Evolutionary conservation across 345 rosid species (phyloP).

Genomic region (Combretum micranthum): DNA sequence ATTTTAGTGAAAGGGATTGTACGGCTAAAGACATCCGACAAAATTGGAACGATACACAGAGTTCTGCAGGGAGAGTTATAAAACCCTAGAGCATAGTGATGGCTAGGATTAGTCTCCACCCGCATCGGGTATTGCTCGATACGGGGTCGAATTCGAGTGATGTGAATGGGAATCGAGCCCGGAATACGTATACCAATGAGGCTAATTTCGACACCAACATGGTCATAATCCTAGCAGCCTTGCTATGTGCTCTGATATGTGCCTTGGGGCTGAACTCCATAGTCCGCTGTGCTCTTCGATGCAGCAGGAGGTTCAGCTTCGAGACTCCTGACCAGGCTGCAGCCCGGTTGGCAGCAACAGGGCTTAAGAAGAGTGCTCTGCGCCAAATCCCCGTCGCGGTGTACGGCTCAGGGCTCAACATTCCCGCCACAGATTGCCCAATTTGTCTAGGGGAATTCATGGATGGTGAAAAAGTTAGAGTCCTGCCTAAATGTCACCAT

Average conservation of each 20-base stretch:
- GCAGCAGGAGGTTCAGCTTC: slow-evolving; percentile 40
- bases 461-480: slow-evolving; percentile 62
- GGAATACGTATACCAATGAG: slow-evolving; percentile 22
- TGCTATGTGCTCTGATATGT: slow-evolving; percentile 53
- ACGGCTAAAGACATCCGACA: not conserved
- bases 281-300: slow-evolving; percentile 53
- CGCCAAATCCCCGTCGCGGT: slow-evolving; percentile 51
- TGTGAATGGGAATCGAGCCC: slow-evolving; percentile 17
- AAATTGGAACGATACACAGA: not conserved
- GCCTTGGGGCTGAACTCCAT: slow-evolving; percentile 61
- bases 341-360: slow-evolving; percentile 29
- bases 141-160: slow-evolving; percentile 13
- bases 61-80: not conserved
- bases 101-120: slow-evolving; percentile 16
- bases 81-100: not conserved
- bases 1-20: too few relatives aligned
- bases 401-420: slow-evolving; percentile 33
- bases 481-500: slow-evolving; percentile 62
- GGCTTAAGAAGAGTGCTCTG: slow-evolving; percentile 49
- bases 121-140: slow-evolving; percentile 37
- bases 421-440: slow-evolving; percentile 56
- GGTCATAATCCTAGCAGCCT: slow-evolving; percentile 69
- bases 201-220: slow-evolving; percentile 66
- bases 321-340: slow-evolving; percentile 25
- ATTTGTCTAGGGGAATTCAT: slow-evolving; percentile 66